phyloP scores from a whole-genome alignment of 1,284 basidiomycete species.

The Caloboletus inedulis region DNA sequence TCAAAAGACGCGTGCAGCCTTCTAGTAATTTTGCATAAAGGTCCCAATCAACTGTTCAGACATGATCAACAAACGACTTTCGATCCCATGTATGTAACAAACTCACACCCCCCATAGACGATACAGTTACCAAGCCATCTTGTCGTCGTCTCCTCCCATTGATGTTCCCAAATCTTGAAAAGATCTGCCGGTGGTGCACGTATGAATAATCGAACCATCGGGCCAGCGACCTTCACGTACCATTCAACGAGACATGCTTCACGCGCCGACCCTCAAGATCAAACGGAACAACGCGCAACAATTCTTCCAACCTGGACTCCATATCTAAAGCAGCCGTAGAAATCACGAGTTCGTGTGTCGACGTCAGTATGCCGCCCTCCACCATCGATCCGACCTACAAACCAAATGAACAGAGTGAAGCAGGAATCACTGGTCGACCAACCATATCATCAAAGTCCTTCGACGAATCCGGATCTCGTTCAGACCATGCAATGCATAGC shows the following conservation, averaged over 20 bases:
- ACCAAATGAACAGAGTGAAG: slow-evolving; percentile 1
- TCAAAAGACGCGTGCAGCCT: slow-evolving; percentile 40
- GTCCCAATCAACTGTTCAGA: slow-evolving; percentile 54
- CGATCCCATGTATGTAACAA: neutral
- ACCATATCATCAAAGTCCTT: slow-evolving; percentile 54
- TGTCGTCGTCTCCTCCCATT: slow-evolving; percentile 44
- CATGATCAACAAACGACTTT: slow-evolving; percentile 4
- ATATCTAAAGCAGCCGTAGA: slow-evolving; percentile 51
- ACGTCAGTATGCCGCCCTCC: slow-evolving; percentile 41
- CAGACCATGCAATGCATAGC: slow-evolving; percentile 57
- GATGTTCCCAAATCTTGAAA: slow-evolving; percentile 46
- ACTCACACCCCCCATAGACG: slow-evolving; percentile 50
- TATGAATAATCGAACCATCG: neutral
- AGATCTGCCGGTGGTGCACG: slow-evolving; percentile 36
- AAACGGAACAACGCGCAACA: slow-evolving; percentile 42
- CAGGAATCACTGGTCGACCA: slow-evolving; percentile 10
- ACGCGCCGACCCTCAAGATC: slow-evolving; percentile 58
- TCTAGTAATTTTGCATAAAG: slow-evolving; percentile 51
- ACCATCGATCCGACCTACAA: slow-evolving; percentile 47
- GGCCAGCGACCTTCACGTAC: slow-evolving; percentile 34
- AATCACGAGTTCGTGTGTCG: slow-evolving; percentile 45
- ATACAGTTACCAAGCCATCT: slow-evolving; percentile 59
- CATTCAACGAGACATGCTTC: slow-evolving; percentile 43
- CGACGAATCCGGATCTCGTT: slow-evolving; percentile 36
- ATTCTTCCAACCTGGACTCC: slow-evolving; percentile 49